These are phyloP conservation scores for Staphylotrichum tortipilum DNA, from an alignment of 495 filamentous ascomycete species.

Conservation along the genomic window DNA sequence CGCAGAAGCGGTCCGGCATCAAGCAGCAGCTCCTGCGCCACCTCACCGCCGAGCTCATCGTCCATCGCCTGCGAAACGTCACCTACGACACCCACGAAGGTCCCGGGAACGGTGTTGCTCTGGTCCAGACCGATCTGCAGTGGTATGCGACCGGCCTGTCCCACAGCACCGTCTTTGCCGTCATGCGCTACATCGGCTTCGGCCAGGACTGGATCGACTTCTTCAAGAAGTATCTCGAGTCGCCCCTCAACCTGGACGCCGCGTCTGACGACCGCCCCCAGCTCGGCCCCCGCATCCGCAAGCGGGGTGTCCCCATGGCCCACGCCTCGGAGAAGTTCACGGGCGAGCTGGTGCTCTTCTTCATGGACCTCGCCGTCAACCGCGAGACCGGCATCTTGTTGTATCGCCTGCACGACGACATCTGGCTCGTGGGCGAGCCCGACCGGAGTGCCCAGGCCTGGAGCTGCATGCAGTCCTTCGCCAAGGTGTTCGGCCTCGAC, in stretches of 20 bases:
- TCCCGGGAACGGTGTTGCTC: constrained; percentile 45
- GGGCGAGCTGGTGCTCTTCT: constrained; percentile 56
- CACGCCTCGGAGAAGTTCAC: constrained; percentile 54
- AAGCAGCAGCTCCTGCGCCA: constrained; percentile 55
- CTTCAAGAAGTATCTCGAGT: constrained; percentile 52
- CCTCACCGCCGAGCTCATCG: constrained; percentile 50
- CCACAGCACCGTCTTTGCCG: constrained; percentile 49
- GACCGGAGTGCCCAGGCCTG: constrained; percentile 49
- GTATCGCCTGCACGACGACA: constrained; percentile 61
- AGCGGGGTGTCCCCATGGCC: constrained; percentile 53
- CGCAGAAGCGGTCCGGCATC: constrained; percentile 23
- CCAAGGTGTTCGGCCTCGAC: constrained; percentile 47
- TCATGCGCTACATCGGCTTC: constrained; percentile 55
- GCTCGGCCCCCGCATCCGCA: constrained; percentile 34
- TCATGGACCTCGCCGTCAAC: constrained; percentile 60
- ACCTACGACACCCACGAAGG: constrained; percentile 13
- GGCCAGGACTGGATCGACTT: constrained; percentile 51
- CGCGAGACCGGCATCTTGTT: constrained; percentile 47
- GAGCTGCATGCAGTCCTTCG: constrained; percentile 47
- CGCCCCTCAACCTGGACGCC: constrained; percentile 49
- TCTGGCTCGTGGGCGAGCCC: constrained; percentile 60
- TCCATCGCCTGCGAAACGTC: constrained; percentile 37
- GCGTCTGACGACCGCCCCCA: constrained; percentile 37
- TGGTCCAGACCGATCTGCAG: constrained; percentile 56
- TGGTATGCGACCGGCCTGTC: constrained; percentile 51